Conservation (phyloP, 768 basidiomycete species). For the Panus rudis region DNA sequence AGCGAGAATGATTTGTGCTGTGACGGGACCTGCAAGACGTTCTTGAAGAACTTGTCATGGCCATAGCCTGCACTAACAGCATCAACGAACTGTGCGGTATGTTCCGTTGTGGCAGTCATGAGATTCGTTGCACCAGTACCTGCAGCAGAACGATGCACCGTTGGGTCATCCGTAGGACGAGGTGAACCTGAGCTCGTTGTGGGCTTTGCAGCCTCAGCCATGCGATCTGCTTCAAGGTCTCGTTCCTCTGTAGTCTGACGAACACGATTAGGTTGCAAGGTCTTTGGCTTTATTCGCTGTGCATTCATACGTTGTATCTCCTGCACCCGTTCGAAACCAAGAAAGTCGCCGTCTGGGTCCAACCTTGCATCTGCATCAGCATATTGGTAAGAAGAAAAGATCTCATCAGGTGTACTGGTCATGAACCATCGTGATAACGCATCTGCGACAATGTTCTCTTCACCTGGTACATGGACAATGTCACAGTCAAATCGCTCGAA, state of each 20-base stretch:
- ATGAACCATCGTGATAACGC: slow-evolving; percentile 10
- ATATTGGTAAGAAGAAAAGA: too few species aligned
- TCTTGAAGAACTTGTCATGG: not conserved
- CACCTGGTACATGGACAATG: slow-evolving; percentile 22
- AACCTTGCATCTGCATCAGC: too few species aligned
- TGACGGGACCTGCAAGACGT: not conserved
- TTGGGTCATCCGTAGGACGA: too few species aligned
- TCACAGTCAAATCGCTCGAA: slow-evolving; percentile 23
- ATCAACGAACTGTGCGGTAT: too few species aligned
- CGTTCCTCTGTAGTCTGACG: not conserved
- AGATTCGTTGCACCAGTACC: not conserved
- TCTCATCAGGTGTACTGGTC: slow-evolving; percentile 11
- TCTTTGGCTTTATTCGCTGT: not conserved
- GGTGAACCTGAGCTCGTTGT: too few species aligned
- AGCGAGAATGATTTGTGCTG: not conserved
- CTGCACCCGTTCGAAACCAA: too few species aligned
- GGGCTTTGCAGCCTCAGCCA: not conserved
- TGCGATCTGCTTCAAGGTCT: not conserved
- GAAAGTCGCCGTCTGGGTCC: too few species aligned
- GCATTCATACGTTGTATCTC: not conserved
- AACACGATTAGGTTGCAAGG: not conserved
- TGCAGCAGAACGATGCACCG: not conserved
- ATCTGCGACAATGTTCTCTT: slow-evolving; percentile 20
- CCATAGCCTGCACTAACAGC: not conserved
- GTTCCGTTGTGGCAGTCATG: not conserved